Conservation (phyloP, 192 early-diverging fungal species). For the Martensiomyces pterosporus region DNA sequence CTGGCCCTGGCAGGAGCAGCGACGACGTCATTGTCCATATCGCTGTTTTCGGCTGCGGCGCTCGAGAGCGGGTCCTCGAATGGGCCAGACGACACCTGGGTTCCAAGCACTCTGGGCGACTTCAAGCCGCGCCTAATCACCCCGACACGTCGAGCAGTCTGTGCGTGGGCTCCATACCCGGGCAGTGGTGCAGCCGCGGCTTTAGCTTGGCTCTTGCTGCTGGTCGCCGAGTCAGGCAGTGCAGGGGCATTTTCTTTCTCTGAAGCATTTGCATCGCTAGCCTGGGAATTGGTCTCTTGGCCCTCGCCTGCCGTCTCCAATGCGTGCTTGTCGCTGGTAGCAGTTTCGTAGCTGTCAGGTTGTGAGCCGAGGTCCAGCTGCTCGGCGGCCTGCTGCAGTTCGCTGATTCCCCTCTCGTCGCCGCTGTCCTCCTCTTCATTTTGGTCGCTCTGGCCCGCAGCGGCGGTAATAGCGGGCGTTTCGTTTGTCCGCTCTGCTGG, state of each 20-base stretch:
- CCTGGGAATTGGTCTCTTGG: too few relatives aligned
- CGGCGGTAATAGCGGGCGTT: too few relatives aligned
- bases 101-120: conserved; percentile 41
- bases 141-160: conserved; percentile 39
- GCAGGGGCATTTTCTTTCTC: background rate
- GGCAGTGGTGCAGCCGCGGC: background rate
- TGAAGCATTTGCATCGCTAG: background rate
- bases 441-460: too few relatives aligned
- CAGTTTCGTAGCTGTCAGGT: background rate
- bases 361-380: background rate
- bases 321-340: background rate
- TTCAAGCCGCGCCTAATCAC: conserved; percentile 43
- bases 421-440: background rate
- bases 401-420: conserved; percentile 1
- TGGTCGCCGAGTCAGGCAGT: background rate
- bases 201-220: background rate
- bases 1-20: conserved; percentile 17
- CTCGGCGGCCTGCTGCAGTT: background rate
- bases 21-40: background rate
- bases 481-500: too few relatives aligned
- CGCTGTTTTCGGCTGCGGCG: conserved; percentile 19
- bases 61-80: conserved; percentile 45
- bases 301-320: too few relatives aligned
- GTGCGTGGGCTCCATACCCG: conserved; percentile 8
- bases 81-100: conserved; percentile 33